These are phyloP conservation scores for Hura crepitans DNA, from an alignment of 441 rosid species.

Conservation along the genomic window DNA sequence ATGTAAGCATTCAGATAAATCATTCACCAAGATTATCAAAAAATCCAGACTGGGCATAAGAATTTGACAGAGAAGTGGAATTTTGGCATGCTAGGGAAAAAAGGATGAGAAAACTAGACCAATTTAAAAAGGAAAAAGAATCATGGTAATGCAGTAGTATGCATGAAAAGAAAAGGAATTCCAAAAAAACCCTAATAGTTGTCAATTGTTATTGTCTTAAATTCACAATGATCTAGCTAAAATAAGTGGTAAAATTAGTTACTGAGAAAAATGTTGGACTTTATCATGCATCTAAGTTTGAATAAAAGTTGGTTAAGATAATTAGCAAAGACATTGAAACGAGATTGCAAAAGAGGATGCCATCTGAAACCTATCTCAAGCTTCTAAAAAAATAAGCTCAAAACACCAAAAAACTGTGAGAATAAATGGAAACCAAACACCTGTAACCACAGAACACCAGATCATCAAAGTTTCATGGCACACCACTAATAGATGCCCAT, in stretches of 20 bases:
- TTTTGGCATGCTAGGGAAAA: not conserved
- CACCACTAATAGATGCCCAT: not conserved
- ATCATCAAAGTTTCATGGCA: slow-evolving; percentile 1
- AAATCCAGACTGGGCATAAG: not conserved
- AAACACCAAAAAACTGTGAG: not conserved
- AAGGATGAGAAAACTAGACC: slow-evolving; percentile 4
- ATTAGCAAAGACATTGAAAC: not conserved
- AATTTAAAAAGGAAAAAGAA: not conserved
- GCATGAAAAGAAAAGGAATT: not conserved
- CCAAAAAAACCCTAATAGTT: not conserved
- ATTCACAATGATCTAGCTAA: not conserved
- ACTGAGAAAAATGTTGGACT: not conserved
- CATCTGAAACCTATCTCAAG: slow-evolving; percentile 1
- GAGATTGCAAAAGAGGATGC: not conserved
- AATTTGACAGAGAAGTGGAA: not conserved
- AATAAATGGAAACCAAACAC: not conserved
- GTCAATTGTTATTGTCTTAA: not conserved
- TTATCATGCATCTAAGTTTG: not conserved
- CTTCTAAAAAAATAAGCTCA: not conserved
- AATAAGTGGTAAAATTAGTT: not conserved
- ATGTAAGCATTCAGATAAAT: not conserved
- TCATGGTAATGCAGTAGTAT: not conserved
- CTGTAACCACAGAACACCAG: not conserved
- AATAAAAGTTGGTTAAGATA: not conserved
- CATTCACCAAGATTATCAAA: not conserved